Base-by-base conservation (phyloP, 768 basidiomycete species). In the Russula earlei region DNA sequence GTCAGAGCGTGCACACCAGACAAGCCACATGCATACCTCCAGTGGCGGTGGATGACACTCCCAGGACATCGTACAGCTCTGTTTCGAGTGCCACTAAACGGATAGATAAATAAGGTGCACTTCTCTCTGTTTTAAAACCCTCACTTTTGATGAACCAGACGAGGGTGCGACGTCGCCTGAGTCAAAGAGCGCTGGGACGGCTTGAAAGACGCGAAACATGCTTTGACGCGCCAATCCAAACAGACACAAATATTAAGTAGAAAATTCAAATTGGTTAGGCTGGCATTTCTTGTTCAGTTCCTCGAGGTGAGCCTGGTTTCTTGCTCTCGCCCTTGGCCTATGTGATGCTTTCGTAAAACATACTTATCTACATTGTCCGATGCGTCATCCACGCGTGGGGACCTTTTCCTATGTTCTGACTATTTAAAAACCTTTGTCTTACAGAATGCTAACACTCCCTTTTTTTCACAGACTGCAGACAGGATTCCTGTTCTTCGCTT, bases 361-460 rank as follows among this genome's bases (percentile, higher is more conserved):
- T 64, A 70, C 73, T 87, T 89, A 90, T 90, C 89, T 90, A 91
- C 89, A 91, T 91, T 90, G 87, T 88, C 89, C 65, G 80, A 75
- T 74, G 75, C 76, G 70, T 62, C 60, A 57, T 66, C 71, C 72
- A 70, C 71, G 68, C 63, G 63, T 78, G 83, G 80, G 74, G 84
- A 36, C 52, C 10, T 19, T 49, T 56, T 52, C 60, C 12, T 54
- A 33, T 62, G n/a, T n/a, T n/a, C 67, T 60, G 61, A 60, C 42
- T 15, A 19, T 11, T 29, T 43, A 14, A 49, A 47, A 51, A 7
- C 11, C 43, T 34, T 36, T 8, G 34, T 4, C 29, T 5, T 22
- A 40, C 4, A 8, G 4, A 14, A 37, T 45, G 33, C 58, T 56
- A 43, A 59, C 42, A 19, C 12, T 6, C 1, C 34, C 22, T 17